phyloP scores from a whole-genome alignment of 805 yeast species.

The Candida berthetii region DNA sequence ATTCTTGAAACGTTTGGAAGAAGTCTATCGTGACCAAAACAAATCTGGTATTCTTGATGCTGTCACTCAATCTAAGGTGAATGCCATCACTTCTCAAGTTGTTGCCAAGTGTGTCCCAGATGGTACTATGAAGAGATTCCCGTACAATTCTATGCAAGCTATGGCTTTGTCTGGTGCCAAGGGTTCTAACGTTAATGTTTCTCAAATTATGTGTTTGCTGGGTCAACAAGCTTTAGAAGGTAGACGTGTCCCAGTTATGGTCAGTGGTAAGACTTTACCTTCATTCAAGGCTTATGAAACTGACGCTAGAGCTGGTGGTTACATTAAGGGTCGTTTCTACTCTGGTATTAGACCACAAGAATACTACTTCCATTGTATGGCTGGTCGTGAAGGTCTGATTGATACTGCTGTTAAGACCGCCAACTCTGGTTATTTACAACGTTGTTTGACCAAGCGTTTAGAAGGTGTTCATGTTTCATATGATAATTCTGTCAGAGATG shows the following conservation, averaged over 20 bases:
- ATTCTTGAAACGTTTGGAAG: slow-evolving; percentile 83
- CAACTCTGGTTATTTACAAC: slow-evolving; percentile 95
- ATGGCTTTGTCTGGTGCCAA: slow-evolving; percentile 99
- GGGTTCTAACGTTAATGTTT: slow-evolving; percentile 97
- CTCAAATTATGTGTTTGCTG: slow-evolving; percentile 97
- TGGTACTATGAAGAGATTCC: slow-evolving; percentile 94
- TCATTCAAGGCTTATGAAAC: slow-evolving; percentile 96
- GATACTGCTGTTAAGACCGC: slow-evolving; percentile 99
- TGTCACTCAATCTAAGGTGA: slow-evolving; percentile 88
- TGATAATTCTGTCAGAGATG: slow-evolving; percentile 93
- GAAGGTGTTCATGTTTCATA: slow-evolving; percentile 95
- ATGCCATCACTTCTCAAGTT: slow-evolving; percentile 88
- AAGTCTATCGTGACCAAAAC: slow-evolving; percentile 87
- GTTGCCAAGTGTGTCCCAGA: slow-evolving; percentile 92
- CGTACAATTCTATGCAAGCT: slow-evolving; percentile 94
- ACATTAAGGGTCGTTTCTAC: slow-evolving; percentile 92
- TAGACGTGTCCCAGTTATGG: slow-evolving; percentile 99
- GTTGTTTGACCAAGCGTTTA: slow-evolving; percentile 96
- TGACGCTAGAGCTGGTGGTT: slow-evolving; percentile 98
- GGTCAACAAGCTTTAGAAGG: slow-evolving; percentile 99
- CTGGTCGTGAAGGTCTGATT: slow-evolving; percentile 99
- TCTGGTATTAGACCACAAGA: slow-evolving; percentile 98
- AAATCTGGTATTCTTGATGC: slow-evolving; percentile 95
- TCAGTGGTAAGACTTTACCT: slow-evolving; percentile 94
- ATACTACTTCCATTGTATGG: slow-evolving; percentile 99